Evolutionary conservation across 2,329 filamentous ascomycete genomes (phyloP), one percentile per base, ranked within the genome.

Genomic region (Xylariaceae sp.): DNA sequence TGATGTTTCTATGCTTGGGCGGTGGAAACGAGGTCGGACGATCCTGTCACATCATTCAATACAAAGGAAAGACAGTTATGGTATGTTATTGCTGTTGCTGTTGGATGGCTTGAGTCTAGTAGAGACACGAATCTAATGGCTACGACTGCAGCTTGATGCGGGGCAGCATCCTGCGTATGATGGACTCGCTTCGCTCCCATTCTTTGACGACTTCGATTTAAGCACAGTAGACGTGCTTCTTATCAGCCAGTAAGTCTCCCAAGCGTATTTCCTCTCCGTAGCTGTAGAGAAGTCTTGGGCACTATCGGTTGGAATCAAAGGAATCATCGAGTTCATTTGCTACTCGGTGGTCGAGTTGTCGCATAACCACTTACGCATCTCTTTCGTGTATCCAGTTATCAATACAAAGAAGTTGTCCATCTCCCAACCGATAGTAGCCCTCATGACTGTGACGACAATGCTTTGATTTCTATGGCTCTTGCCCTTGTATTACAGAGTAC

Each of bases 11-110:
- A 52, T 96, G 92, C 69, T 80, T 99, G 33, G 95, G 95, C 60
- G 95, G 95, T 60, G 95, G 95, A 66, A 98, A 97, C 74, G 95
- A 99, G 77, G 95, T 99, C 61, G 95, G 95, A 51, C 85, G 95
- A 65, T 98, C 95, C 65, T 98, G 95, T 75, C 95, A 99, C 73
- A 96, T 99, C 67, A 87, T 99, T 58, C 92, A 98, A 71, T 99
- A 99, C 84, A 99, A 98, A 78, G 95, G 95, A 61, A 99, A 99
- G 77, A 98, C 94, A 5, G 92, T 99, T 66, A 99, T 99, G 95
- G 92, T 96, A 79, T 66, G 86, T 73, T 49, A n/a, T 16, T 45
- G 23, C 36, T 6, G 16, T 39, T 12, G 4, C 40, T 33, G 50
- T 19, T 17, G 19, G 17, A 12, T 26, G 19, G 6, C n/a, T 36